Conservation (phyloP, 495 filamentous ascomycete species). For the Cryomyces antarcticus region DNA sequence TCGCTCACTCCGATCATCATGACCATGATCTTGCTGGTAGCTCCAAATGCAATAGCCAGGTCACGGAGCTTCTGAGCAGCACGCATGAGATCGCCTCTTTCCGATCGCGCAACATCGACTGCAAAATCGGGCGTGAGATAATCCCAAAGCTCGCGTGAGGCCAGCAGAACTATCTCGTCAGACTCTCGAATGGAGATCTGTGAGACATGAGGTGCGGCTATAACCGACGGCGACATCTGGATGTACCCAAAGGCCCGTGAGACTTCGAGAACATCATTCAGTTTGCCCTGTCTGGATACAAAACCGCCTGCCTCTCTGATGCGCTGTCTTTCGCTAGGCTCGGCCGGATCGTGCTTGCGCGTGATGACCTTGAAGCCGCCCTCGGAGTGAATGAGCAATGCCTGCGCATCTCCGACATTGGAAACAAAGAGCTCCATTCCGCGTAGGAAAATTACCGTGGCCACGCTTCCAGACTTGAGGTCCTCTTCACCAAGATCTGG, state of each 20-base stretch:
- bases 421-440: conserved; percentile 81
- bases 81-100: conserved; percentile 76
- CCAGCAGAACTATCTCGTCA: conserved; percentile 85
- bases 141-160: conserved; percentile 86
- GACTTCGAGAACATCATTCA: conserved; percentile 80
- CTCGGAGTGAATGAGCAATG: conserved; percentile 78
- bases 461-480: conserved; percentile 70
- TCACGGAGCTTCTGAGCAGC: conserved; percentile 92
- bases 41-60: conserved; percentile 85
- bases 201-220: conserved; percentile 70
- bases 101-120: conserved; percentile 74
- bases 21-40: conserved; percentile 89
- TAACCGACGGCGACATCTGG: conserved; percentile 77
- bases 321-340: conserved; percentile 58
- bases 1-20: conserved; percentile 91
- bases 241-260: conserved; percentile 91
- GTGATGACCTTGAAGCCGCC: conserved; percentile 63
- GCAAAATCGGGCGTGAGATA: conserved; percentile 71
- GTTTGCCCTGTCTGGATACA: conserved; percentile 79
- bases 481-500: conserved; percentile 69
- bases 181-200: conserved; percentile 65
- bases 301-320: conserved; percentile 91
- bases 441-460: conserved; percentile 77
- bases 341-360: conserved; percentile 79
- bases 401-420: conserved; percentile 88